Evolutionary conservation across 2,329 filamentous ascomycete species (phyloP).

Genomic region (Cladosporium sp.): DNA sequence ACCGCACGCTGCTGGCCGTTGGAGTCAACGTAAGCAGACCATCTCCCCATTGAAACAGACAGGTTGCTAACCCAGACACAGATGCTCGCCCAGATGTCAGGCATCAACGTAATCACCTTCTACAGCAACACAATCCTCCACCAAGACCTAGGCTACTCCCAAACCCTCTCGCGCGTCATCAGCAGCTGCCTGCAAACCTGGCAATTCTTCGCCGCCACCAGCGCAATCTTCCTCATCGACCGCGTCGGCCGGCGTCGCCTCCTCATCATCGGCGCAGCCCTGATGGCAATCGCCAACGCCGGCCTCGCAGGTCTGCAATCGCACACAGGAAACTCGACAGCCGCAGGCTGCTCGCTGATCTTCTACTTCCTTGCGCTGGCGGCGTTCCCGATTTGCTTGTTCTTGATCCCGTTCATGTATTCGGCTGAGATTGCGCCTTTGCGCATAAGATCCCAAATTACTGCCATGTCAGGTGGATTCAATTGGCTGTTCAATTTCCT

Average conservation of each 20-base stretch:
- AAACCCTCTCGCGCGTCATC: slow-evolving; percentile 21
- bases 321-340: slow-evolving; percentile 16
- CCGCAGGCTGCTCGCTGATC: slow-evolving; percentile 22
- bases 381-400: slow-evolving; percentile 27
- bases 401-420: slow-evolving; percentile 33
- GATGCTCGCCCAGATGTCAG: slow-evolving; percentile 22
- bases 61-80: neutral
- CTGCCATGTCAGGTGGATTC: slow-evolving; percentile 40
- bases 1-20: slow-evolving; percentile 24
- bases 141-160: slow-evolving; percentile 19
- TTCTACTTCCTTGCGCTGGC: slow-evolving; percentile 26
- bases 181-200: slow-evolving; percentile 25
- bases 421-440: slow-evolving; percentile 29
- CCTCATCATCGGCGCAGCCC: slow-evolving; percentile 24
- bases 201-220: slow-evolving; percentile 25
- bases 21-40: slow-evolving; percentile 47
- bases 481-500: slow-evolving; percentile 59
- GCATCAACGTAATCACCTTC: slow-evolving; percentile 27
- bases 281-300: slow-evolving; percentile 25
- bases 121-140: slow-evolving; percentile 25
- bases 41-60: no score
- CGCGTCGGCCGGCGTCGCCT: slow-evolving; percentile 27
- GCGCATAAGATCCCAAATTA: slow-evolving; percentile 26
- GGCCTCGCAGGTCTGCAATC: slow-evolving; percentile 22
- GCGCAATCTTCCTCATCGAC: slow-evolving; percentile 27